Conservation (phyloP, 148 eudicot species). For the Spergularia marina region DNA sequence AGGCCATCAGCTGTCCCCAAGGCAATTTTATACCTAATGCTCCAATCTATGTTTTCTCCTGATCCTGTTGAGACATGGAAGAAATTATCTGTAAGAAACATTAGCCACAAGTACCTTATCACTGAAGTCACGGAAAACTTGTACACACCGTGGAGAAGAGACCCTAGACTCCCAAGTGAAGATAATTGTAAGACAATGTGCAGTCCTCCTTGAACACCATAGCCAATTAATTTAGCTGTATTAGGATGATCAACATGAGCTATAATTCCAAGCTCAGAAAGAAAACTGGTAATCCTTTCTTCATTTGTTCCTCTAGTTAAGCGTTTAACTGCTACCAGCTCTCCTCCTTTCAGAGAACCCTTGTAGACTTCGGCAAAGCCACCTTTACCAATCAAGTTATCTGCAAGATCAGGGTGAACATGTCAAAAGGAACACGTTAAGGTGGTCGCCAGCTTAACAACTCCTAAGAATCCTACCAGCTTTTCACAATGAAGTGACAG, state of each 20-base stretch:
- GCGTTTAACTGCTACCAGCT: constrained; percentile 64
- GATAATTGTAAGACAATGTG: constrained; percentile 69
- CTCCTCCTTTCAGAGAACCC: constrained; percentile 57
- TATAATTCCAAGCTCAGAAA: constrained; percentile 78
- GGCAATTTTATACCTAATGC: constrained; percentile 60
- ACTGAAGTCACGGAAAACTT: not conserved
- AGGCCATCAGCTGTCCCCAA: constrained; percentile 81
- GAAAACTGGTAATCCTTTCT: constrained; percentile 50
- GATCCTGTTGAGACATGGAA: constrained; percentile 36
- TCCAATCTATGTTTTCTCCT: constrained; percentile 59
- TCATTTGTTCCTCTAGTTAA: constrained; percentile 57
- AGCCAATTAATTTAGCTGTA: constrained; percentile 75
- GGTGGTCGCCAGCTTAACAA: not conserved
- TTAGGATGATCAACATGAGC: constrained; percentile 82
- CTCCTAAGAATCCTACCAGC: not conserved
- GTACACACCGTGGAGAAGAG: constrained; percentile 61
- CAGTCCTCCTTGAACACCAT: constrained; percentile 74
- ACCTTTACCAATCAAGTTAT: constrained; percentile 69
- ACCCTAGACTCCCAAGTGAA: constrained; percentile 70
- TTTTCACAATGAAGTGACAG: not conserved
- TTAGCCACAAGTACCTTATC: not conserved
- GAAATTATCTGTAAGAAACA: not conserved
- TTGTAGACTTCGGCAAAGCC: constrained; percentile 80
- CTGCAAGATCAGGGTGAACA: constrained; percentile 30
- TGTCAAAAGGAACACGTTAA: not conserved